Evolutionary conservation across 305 asterid species (phyloP), one percentile per base, ranked within the genome.

Genomic region (Stenogyne calaminthoides): DNA sequence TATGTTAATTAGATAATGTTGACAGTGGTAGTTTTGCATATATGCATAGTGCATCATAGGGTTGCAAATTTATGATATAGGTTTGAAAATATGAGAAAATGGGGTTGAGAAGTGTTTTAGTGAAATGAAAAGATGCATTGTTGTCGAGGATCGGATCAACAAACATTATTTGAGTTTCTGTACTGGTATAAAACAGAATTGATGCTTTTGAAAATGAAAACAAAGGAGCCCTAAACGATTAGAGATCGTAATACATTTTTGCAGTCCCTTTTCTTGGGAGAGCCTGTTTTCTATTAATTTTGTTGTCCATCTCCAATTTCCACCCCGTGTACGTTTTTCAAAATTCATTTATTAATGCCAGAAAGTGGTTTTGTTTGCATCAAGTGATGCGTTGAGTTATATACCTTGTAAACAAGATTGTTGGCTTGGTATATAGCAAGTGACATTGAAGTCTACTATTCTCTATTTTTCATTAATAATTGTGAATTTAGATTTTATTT

Each of bases 401-500:
- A 61, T 19, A 15, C 22, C 56, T 61, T 71, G 14, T 59, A 20
- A 64, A 37, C 54, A 49, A 51, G 73, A 74, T 60, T 65, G 67
- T 51, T 61, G 66, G 62, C 34, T 70, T 59, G 70, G 69, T 69
- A 71, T 37, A 7, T 60, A 56, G 44, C 57, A 18, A 69, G 36
- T 70, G 70, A 71, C 47, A 27, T 42, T 71, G 52, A 71, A 73
- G 69, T 60, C 55, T 55, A 69, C 47, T 64, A 63, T 55, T 9
- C 56, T 70, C 51, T 37, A 5, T 57, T 36, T 61, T 67, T 22
- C 16, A 18, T 63, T 9, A 37, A 12, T n/a, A 34, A 14, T 42
- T 62, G 6, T 34, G 14, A 15, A 58, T 37, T n/a, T n/a, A 12
- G 5, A 9, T 64, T 70, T n/a, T 25, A 11, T 47, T 66, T 25